Percentiles rank a stretch among this genome's conserved stretches.
Conservation (phyloP, 495 filamentous ascomycete species). For the Pseudotulostoma volvatum region DNA sequence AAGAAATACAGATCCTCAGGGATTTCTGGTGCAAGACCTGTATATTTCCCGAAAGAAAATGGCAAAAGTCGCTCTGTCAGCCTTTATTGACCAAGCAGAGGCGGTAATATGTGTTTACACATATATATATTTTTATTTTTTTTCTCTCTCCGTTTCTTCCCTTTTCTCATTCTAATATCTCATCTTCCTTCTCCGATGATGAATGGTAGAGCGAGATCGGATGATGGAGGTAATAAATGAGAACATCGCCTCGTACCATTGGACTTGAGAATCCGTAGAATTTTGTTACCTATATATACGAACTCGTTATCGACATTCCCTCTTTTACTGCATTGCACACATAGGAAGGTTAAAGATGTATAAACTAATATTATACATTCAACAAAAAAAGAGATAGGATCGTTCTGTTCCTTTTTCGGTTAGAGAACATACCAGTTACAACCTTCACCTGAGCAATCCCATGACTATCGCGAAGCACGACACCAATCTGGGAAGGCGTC, state of each 20-base stretch:
- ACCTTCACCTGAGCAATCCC: conserved; percentile 93
- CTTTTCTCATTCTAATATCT: too few species aligned
- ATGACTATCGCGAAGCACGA: conserved; percentile 90
- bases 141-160: too few species aligned
- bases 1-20: conserved; percentile 97
- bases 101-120: conserved; percentile 27
- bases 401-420: too few species aligned
- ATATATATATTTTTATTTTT: neutral
- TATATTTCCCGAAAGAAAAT: too few species aligned
- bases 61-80: conserved; percentile 92
- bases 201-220: too few species aligned
- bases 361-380: too few species aligned
- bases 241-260: conserved; percentile 64
- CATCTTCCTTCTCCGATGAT: too few species aligned
- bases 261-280: conserved; percentile 93
- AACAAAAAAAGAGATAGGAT: too few species aligned
- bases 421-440: conserved; percentile 66
- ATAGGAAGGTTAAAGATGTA: neutral
- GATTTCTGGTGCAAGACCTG: conserved; percentile 93
- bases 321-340: neutral
- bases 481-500: conserved; percentile 96
- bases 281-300: conserved; percentile 72
- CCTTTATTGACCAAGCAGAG: conserved; percentile 85
- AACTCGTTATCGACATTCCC: conserved; percentile 7
- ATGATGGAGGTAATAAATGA: conserved; percentile 1